phyloP scores from a whole-genome alignment of 768 basidiomycete species.

The Russula foetens region DNA sequence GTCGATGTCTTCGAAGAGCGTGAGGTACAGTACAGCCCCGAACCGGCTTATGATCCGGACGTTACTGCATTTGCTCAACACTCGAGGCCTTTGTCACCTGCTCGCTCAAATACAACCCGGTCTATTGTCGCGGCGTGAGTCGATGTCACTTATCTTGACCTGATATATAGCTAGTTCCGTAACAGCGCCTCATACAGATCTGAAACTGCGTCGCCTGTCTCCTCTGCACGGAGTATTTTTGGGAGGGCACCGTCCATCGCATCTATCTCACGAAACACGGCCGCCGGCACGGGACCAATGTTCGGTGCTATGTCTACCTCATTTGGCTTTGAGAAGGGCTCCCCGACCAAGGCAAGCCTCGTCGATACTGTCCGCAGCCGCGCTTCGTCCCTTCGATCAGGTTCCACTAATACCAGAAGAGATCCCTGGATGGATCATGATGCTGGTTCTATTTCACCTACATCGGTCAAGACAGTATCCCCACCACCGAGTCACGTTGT shows the following conservation, averaged over 20 bases:
- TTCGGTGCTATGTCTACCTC: background rate
- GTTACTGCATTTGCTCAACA: background rate
- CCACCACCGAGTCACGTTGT: background rate
- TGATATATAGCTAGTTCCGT: background rate
- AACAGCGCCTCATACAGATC: constrained; percentile 12
- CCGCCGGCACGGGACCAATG: background rate
- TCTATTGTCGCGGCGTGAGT: constrained; percentile 11
- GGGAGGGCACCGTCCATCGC: background rate
- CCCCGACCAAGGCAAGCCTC: background rate
- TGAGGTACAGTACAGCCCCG: background rate
- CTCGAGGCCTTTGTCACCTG: constrained; percentile 1
- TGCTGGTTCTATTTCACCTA: background rate
- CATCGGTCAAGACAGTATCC: constrained; percentile 8
- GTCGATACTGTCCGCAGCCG: background rate
- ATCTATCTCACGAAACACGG: background rate
- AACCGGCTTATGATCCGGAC: background rate
- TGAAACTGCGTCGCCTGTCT: constrained; percentile 6
- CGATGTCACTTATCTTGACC: background rate
- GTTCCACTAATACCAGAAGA: background rate
- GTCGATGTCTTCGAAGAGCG: background rate
- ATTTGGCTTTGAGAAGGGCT: background rate
- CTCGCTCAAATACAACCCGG: constrained; percentile 3
- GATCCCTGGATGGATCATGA: background rate
- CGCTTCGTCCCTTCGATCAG: background rate
- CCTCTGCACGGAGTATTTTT: constrained; percentile 16